Evolutionary conservation across 2,329 filamentous ascomycete species (phyloP).

Genomic region (Fusarium metavorans): DNA sequence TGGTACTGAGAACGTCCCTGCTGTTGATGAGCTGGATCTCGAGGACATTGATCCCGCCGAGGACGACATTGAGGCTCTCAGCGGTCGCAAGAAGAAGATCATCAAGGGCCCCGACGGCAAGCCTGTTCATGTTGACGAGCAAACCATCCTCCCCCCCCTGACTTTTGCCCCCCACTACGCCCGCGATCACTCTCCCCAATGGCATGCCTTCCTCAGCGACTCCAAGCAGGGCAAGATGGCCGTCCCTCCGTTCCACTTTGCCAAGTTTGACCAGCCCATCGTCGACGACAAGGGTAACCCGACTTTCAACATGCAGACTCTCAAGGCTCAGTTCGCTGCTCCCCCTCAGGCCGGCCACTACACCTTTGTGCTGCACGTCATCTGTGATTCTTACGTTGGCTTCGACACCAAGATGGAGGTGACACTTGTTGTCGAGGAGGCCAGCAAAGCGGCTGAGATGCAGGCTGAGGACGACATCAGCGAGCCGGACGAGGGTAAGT

Average conservation of each 20-base stretch:
- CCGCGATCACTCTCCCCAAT: constrained; percentile 88
- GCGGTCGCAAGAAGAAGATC: constrained; percentile 79
- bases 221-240: constrained; percentile 95
- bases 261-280: constrained; percentile 89
- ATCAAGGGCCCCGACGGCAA: constrained; percentile 72
- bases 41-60: constrained; percentile 94
- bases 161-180: constrained; percentile 91
- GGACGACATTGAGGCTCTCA: constrained; percentile 87
- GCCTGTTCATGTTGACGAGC: constrained; percentile 67
- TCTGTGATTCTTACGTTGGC: constrained; percentile 95
- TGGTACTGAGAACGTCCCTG: constrained; percentile 79
- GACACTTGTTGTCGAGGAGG: constrained; percentile 88
- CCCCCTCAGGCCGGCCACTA: constrained; percentile 93
- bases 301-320: constrained; percentile 93
- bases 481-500: constrained; percentile 95
- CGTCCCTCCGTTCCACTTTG: constrained; percentile 96
- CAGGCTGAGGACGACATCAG: constrained; percentile 94
- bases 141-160: constrained; percentile 82
- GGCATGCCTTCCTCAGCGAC: constrained; percentile 95
- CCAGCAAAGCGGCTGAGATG: constrained; percentile 84
- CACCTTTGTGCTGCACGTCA: constrained; percentile 91
- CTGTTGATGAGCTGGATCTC: constrained; percentile 81
- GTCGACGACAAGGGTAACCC: constrained; percentile 84
- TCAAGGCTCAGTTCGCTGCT: constrained; percentile 97
- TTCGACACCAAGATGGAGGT: constrained; percentile 95